Evolutionary conservation across 1,139 yeast species (phyloP), one percentile per base, ranked within the genome.

Genomic region (Lodderomyces oxycetoniae): DNA sequence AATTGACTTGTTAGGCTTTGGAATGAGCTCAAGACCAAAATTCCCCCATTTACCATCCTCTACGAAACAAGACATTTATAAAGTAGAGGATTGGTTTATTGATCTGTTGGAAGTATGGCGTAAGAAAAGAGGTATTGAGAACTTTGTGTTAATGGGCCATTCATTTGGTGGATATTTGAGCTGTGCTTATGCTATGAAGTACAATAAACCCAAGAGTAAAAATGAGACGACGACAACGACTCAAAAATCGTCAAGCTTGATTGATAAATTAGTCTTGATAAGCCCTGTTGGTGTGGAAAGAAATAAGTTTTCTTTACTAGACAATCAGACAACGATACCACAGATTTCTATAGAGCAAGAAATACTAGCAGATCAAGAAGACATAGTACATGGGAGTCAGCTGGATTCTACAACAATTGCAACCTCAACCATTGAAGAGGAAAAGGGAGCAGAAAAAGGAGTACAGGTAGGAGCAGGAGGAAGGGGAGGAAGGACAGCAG

Each of bases 161-260:
- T 88, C 97, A 0, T 77, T 88, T 49, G 98, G 98, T 13, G 97
- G 96, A 0, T 88, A 88, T 49, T 59, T 91, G 39, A 79, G 93
- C 16, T 73, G 83, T 41, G 78, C 85, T 8, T 91, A 91, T 55
- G 79, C 91, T 5, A 48, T 79, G 47, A 79, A 79, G 46, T 81
- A 86, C 52, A 65, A 67, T 45, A 56, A 53, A 28, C 43, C 49
- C 17, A 37, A 60, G 25, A 43, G 53, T 14, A 55, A 53, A 28
- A 43, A 49, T 17, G 36, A 60, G 25, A 43, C 53, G 14, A 59
- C 62, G 35, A 56, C 61, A 2, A 44, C 47, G 4, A 39, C 48
- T 3, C 55, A 56, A 1, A 35, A 32, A 9, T 33, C 34, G 5
- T 40, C 43, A 9, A 53, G 50, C 30, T 43, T 66, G 42, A 53